Evolutionary conservation across 257 asterid species (phyloP).

Genomic region (Nicotiana tabacum): DNA sequence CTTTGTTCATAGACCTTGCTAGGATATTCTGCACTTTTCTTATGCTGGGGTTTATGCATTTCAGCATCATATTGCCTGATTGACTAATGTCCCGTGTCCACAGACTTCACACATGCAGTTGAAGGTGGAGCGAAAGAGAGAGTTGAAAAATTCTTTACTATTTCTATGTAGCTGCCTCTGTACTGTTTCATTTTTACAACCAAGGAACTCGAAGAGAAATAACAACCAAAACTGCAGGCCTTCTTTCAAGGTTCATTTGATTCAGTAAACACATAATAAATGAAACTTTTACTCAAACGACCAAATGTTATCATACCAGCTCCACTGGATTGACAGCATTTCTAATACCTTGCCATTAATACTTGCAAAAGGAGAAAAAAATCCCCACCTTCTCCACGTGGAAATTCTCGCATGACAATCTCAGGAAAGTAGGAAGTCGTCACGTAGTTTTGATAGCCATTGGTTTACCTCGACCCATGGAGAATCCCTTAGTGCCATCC

Average conservation of each 20-base stretch:
- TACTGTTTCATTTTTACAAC: neutral
- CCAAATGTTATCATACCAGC: neutral
- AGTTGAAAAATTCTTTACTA: neutral
- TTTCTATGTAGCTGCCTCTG: neutral
- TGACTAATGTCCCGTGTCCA: neutral
- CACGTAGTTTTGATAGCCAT: constrained; percentile 39
- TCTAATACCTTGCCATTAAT: neutral
- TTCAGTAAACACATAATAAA: neutral
- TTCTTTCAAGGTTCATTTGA: neutral
- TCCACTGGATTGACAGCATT: neutral
- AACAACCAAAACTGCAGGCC: neutral
- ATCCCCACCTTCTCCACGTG: neutral
- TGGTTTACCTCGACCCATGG: constrained; percentile 87
- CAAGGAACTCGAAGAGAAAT: neutral
- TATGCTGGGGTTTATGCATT: neutral
- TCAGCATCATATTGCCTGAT: neutral
- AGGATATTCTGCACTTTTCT: neutral
- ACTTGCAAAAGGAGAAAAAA: neutral
- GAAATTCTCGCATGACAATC: neutral
- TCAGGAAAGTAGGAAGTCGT: neutral
- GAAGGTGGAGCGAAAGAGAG: neutral
- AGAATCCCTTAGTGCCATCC: constrained; percentile 90
- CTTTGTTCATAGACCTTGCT: neutral
- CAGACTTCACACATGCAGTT: neutral
- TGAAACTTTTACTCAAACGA: neutral